phyloP scores from a whole-genome alignment of 306 rosid genomes.

The Cucumis melo region DNA sequence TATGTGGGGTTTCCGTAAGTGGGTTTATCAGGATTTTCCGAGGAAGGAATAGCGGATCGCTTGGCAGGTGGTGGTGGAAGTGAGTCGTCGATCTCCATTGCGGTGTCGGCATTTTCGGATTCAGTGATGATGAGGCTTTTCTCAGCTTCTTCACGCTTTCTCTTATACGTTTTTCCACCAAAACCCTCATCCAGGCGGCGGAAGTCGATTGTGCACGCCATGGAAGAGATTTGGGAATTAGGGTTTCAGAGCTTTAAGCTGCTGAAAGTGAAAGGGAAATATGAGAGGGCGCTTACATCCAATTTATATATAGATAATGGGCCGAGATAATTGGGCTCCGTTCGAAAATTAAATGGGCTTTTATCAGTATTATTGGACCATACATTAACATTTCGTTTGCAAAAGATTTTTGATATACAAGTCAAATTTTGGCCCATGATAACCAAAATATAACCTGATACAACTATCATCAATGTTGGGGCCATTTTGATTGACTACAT shows the following conservation, averaged over 20 bases:
- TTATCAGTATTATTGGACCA: too few relatives aligned
- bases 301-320: too few relatives aligned
- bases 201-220: slow-evolving; percentile 87
- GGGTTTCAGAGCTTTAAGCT: background rate
- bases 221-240: slow-evolving; percentile 3
- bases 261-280: background rate
- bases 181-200: slow-evolving; percentile 83
- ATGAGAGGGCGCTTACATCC: too few relatives aligned
- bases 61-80: slow-evolving; percentile 49
- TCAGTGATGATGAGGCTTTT: background rate
- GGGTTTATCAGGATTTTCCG: slow-evolving; percentile 63
- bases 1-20: slow-evolving; percentile 50
- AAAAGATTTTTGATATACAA: too few relatives aligned
- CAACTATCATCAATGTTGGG: too few relatives aligned
- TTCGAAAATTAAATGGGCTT: too few relatives aligned
- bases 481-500: too few relatives aligned
- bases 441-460: too few relatives aligned
- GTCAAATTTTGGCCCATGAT: too few relatives aligned
- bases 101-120: background rate
- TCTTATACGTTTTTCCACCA: slow-evolving; percentile 88
- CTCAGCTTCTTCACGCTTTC: slow-evolving; percentile 52
- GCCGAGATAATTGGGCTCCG: background rate
- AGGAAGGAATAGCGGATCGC: slow-evolving; percentile 56
- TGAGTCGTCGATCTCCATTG: slow-evolving; percentile 56
- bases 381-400: too few relatives aligned